phyloP scores from a whole-genome alignment of 1,139 yeast species.

The Arxiozyma telluris region DNA sequence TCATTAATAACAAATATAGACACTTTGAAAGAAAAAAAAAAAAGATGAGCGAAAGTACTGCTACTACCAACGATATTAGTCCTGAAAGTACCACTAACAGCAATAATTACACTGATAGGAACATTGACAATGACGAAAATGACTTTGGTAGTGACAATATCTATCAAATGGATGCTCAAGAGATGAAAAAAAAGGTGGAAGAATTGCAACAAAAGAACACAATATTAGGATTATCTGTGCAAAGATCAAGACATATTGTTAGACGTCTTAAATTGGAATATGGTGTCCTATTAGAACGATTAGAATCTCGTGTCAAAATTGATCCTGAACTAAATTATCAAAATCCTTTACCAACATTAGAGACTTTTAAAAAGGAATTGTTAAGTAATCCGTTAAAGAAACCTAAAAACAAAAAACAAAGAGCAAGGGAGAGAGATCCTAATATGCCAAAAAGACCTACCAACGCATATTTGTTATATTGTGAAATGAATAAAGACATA shows the following conservation, averaged over 20 bases:
- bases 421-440: constrained; percentile 51
- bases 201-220: constrained; percentile 79
- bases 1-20: too few relatives aligned
- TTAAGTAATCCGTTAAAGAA: constrained; percentile 23
- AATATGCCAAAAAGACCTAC: constrained; percentile 83
- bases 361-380: constrained; percentile 23
- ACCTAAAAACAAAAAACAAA: constrained; percentile 17
- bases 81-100: background rate
- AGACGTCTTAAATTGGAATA: constrained; percentile 78
- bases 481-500: constrained; percentile 76
- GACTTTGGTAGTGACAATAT: background rate
- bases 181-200: constrained; percentile 59
- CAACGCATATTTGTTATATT: constrained; percentile 78
- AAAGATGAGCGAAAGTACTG: background rate
- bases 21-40: too few relatives aligned
- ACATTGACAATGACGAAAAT: background rate
- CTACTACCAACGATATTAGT: background rate
- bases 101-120: too few relatives aligned
- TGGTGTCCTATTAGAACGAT: constrained; percentile 65
- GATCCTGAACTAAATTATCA: constrained; percentile 26
- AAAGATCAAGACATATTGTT: constrained; percentile 68
- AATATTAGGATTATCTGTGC: constrained; percentile 63
- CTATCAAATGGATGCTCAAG: constrained; percentile 22
- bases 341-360: constrained; percentile 27
- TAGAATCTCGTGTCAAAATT: constrained; percentile 49